These are phyloP conservation scores for Leccinum pachyderme DNA, from an alignment of 1,284 basidiomycete species.

Conservation along the genomic window DNA sequence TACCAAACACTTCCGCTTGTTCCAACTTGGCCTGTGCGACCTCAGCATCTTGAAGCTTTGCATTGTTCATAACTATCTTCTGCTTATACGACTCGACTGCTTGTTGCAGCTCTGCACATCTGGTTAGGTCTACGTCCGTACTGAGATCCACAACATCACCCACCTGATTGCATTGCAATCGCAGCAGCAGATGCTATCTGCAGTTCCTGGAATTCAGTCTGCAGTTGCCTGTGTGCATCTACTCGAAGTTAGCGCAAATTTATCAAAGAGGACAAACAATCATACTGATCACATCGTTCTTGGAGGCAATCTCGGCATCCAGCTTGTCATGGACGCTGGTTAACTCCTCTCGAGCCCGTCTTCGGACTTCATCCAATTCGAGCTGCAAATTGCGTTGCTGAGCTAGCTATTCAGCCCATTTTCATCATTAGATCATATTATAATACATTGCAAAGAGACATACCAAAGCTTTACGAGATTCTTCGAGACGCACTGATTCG, in stretches of 20 bases:
- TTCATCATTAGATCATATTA: constrained; percentile 2
- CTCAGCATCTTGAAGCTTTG: constrained; percentile 68
- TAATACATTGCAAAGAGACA: constrained; percentile 15
- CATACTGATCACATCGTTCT: constrained; percentile 60
- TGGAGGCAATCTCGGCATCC: constrained; percentile 50
- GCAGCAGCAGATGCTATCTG: constrained; percentile 61
- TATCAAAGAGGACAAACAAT: not conserved
- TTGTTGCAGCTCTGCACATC: constrained; percentile 53
- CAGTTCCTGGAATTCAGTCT: constrained; percentile 63
- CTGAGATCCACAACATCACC: constrained; percentile 8
- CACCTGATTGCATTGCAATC: constrained; percentile 60
- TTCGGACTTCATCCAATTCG: constrained; percentile 62
- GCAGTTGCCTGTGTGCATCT: constrained; percentile 62
- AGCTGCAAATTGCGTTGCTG: constrained; percentile 65
- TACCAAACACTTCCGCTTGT: constrained; percentile 64
- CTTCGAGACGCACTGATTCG: constrained; percentile 67
- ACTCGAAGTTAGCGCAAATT: not conserved
- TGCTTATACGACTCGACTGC: constrained; percentile 64
- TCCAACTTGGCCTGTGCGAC: constrained; percentile 64
- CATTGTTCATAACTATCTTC: constrained; percentile 60
- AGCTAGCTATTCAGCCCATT: constrained; percentile 45
- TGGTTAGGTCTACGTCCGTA: constrained; percentile 3
- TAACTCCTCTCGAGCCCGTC: constrained; percentile 64
- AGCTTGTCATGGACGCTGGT: constrained; percentile 54
- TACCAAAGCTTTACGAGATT: constrained; percentile 71